Evolutionary conservation across 805 yeast species (phyloP).

Genomic region (Cyberlindnera mississippiensis): DNA sequence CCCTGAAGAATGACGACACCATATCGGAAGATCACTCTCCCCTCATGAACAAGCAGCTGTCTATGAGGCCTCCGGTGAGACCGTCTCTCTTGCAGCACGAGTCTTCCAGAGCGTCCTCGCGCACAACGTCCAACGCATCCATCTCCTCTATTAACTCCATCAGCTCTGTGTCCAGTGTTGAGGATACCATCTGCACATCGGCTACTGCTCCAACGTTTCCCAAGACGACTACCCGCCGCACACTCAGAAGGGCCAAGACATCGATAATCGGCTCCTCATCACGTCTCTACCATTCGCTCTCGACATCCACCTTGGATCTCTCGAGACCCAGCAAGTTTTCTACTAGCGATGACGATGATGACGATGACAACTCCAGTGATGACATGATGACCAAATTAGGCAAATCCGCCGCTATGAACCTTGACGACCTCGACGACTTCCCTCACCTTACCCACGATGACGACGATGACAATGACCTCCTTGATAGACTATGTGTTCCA

Average conservation of each 20-base stretch:
- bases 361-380: slow-evolving; percentile 9
- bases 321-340: slow-evolving; percentile 4
- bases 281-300: slow-evolving; percentile 18
- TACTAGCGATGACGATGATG: slow-evolving; percentile 10
- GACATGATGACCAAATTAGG: slow-evolving; percentile 3
- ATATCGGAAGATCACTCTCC: slow-evolving; percentile 9
- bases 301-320: slow-evolving; percentile 21
- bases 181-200: slow-evolving; percentile 9
- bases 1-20: slow-evolving; percentile 3
- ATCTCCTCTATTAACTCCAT: slow-evolving; percentile 22
- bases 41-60: slow-evolving; percentile 2
- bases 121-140: slow-evolving; percentile 24
- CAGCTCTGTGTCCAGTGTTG: slow-evolving; percentile 24
- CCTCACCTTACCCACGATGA: slow-evolving; percentile 2
- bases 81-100: slow-evolving; percentile 11
- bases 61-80: slow-evolving; percentile 6
- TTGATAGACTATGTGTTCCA: slow-evolving; percentile 26
- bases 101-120: slow-evolving; percentile 15
- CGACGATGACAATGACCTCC: slow-evolving; percentile 9
- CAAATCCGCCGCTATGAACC: slow-evolving; percentile 5
- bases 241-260: slow-evolving; percentile 25
- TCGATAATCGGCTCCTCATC: slow-evolving; percentile 8
- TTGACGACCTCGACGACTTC: slow-evolving; percentile 4
- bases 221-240: slow-evolving; percentile 9
- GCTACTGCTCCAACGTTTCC: slow-evolving; percentile 6